Evolutionary conservation across 768 basidiomycete species (phyloP), one percentile per base, ranked within the genome.

Genomic region (Mycena galopus): DNA sequence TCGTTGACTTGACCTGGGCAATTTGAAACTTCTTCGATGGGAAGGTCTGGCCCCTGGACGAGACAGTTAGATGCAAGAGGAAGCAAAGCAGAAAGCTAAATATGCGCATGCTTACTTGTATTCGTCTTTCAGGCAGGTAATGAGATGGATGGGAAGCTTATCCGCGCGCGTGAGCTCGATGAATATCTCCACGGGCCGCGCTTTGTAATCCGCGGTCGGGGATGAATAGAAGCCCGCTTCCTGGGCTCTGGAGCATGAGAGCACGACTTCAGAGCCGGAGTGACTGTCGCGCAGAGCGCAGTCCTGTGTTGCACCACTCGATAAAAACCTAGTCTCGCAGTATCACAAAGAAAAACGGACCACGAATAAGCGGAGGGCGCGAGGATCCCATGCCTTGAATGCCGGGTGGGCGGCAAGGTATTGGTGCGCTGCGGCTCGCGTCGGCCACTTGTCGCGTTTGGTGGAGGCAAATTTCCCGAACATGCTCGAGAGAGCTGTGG

Each of bases 1-100:
- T 58, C 42, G 62, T 64, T n/a, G 55, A 47, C 62, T 64, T 55
- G 30, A 70, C 56, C n/a, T 65, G 69, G 2, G 57, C 62, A 25
- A 70, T 65, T 32, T 70, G 69, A 17, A 70, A 70, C 32, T 70
- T 44, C 44, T 70, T 70, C 11, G 69, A 70, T 3, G 69, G 69
- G n/a, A 44, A 39, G 30, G 68, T 58, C 61, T 63, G 53, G 60
- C 68, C 68, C 42, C 68, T 69, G 14, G 39, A 64, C 2, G 17
- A 57, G 5, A 53, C 14, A 21, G 19, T 69, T 50, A 69, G 42
- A 44, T 27, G 25, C 17, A 39, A 65, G 19, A 11, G 7, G n/a
- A 50, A 59, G 42, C 21, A 4, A 14, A 17, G 30, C 53, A 27
- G 17, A 57, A 57, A n/a, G 33, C n/a, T 35, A 17, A 37, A 27